These are phyloP conservation scores for Pseudocercospora crystallina DNA, from an alignment of 2,329 filamentous ascomycete genomes.

Conservation along the genomic window DNA sequence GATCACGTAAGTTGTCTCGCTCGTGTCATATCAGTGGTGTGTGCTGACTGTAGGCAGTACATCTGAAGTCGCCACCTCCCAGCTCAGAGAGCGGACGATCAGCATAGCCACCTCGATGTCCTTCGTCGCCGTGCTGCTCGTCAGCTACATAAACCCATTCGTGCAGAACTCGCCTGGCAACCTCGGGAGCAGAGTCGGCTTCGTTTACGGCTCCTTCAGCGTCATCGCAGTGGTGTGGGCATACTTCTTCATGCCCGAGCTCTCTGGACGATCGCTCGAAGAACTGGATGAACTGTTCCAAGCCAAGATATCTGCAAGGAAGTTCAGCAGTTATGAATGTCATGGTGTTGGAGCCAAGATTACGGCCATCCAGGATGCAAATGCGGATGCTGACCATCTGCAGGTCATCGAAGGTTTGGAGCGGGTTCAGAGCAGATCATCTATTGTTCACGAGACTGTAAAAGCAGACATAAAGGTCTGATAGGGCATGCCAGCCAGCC, in stretches of 20 bases:
- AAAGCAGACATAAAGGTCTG: no score
- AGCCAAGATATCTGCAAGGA: conserved; percentile 4
- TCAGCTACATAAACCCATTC: conserved; percentile 7
- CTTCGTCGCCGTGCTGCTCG: conserved; percentile 2
- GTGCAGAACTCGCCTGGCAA: conserved; percentile 5
- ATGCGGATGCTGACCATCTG: conserved; percentile 1
- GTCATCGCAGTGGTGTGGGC: neutral
- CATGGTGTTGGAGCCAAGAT: conserved; percentile 1
- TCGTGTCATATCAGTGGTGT: neutral
- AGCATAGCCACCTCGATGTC: conserved; percentile 1
- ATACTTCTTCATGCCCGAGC: conserved; percentile 10
- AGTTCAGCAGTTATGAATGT: conserved; percentile 1
- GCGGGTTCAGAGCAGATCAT: no score
- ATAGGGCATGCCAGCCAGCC: no score
- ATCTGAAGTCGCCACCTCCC: neutral
- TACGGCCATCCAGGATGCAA: neutral
- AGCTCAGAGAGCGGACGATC: conserved; percentile 5
- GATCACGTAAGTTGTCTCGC: no score
- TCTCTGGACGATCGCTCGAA: conserved; percentile 5
- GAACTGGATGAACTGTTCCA: conserved; percentile 13
- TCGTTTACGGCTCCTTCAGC: neutral
- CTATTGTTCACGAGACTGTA: no score
- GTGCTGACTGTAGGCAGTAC: neutral
- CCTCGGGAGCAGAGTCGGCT: conserved; percentile 2
- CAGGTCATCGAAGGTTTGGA: neutral